phyloP scores from a whole-genome alignment of 495 filamentous ascomycete species.

The Bombardia bombarda region DNA sequence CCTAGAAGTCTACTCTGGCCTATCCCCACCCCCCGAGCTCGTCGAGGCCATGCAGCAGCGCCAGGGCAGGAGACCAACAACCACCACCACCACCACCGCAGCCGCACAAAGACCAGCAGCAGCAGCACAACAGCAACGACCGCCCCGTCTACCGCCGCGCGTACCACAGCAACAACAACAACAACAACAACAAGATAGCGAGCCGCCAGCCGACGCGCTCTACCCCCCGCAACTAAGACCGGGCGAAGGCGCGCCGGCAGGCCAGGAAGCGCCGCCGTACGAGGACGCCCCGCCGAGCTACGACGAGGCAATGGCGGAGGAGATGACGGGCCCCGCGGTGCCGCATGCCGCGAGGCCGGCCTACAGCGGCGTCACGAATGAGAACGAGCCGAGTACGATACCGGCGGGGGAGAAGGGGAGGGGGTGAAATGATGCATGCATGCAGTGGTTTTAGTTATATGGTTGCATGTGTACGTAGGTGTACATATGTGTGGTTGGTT shows the following conservation, averaged over 20 bases:
- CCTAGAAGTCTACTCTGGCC: slow-evolving; percentile 81
- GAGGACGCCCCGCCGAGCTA: slow-evolving; percentile 73
- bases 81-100: slow-evolving; percentile 27
- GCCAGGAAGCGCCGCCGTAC: slow-evolving; percentile 26
- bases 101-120: slow-evolving; percentile 13
- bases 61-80: slow-evolving; percentile 4
- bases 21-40: slow-evolving; percentile 69
- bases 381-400: slow-evolving; percentile 38
- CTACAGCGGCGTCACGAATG: slow-evolving; percentile 41
- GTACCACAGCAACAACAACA: slow-evolving; percentile 2
- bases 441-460: too few relatives aligned
- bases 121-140: slow-evolving; percentile 1
- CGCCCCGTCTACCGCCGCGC: slow-evolving; percentile 1
- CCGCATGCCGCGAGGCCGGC: slow-evolving; percentile 30
- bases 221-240: slow-evolving; percentile 39
- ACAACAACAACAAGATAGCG: slow-evolving; percentile 12
- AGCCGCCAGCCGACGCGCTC: slow-evolving; percentile 24
- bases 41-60: slow-evolving; percentile 55
- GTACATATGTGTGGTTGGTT: too few relatives aligned
- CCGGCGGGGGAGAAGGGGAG: slow-evolving; percentile 17
- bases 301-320: slow-evolving; percentile 83
- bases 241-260: slow-evolving; percentile 14
- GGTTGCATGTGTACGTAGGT: too few relatives aligned
- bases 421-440: slow-evolving; percentile 7
- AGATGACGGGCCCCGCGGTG: slow-evolving; percentile 41